phyloP scores from a whole-genome alignment of 2,329 filamentous ascomycete species.

The Paecilomyces fulvus region DNA sequence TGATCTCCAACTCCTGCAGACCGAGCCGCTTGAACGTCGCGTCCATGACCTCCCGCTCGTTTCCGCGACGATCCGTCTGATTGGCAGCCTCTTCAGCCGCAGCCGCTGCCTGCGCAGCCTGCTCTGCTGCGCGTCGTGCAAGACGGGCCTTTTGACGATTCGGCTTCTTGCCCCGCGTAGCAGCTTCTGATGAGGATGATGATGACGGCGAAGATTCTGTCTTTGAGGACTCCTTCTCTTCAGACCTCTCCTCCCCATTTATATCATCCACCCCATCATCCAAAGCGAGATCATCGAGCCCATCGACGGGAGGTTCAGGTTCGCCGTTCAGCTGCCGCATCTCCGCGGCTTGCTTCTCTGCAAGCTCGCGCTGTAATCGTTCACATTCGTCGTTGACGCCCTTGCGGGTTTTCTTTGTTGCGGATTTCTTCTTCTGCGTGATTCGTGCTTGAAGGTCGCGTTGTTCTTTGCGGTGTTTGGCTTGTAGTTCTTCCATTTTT shows the following conservation, averaged over 20 bases:
- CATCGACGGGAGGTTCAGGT: conserved; percentile 14
- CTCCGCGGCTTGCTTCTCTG: conserved; percentile 46
- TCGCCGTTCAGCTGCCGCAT: conserved; percentile 37
- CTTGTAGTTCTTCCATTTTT: conserved; percentile 65
- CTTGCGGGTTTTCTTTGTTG: conserved; percentile 71
- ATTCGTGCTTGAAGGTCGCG: conserved; percentile 76
- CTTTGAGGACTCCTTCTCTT: conserved; percentile 4
- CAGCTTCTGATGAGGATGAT: conserved; percentile 6
- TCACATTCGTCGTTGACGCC: conserved; percentile 61
- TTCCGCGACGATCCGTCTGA: conserved; percentile 63
- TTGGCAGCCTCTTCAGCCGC: conserved; percentile 67
- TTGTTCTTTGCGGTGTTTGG: conserved; percentile 79
- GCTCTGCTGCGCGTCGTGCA: conserved; percentile 78
- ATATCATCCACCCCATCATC: conserved; percentile 15
- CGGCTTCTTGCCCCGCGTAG: conserved; percentile 54
- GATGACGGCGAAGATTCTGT: conserved; percentile 8
- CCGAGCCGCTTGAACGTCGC: conserved; percentile 54
- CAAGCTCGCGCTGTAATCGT: conserved; percentile 47
- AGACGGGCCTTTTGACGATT: conserved; percentile 89
- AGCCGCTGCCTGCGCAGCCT: conserved; percentile 57
- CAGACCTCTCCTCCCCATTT: conserved; percentile 7
- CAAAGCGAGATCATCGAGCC: conserved; percentile 25
- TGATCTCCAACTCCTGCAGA: conserved; percentile 69
- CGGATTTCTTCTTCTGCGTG: conserved; percentile 94
- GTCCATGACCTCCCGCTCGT: conserved; percentile 64